Base-by-base conservation (phyloP, 805 yeast genomes). In the Metschnikowia shivogae region DNA sequence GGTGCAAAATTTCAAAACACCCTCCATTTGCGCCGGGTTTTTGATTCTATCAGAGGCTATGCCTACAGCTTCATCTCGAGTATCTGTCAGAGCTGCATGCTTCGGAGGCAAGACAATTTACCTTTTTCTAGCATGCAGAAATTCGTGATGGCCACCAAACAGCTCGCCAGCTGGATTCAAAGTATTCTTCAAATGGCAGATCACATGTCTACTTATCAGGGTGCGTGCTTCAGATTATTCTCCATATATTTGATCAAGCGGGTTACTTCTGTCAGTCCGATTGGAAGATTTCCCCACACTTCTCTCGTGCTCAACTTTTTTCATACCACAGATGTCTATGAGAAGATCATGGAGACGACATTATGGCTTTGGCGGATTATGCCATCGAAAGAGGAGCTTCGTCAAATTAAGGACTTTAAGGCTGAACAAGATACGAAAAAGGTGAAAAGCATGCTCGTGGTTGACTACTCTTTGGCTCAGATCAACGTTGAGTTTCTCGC, bases 1-100 rank as follows among this genome's bases (percentile, higher is more conserved):
- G 71, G 80, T 34, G 77, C 85, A 0, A 81, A 80, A 52, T 80
- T 70, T 63, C 84, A 84, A 50, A 86, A 85, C 54, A 65, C 84
- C 0, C 62, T 78, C 2, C 80, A 82, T 49, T 59, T 81, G 9
- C 71, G 89, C 43, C 10, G 29, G 10, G 13, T 31, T 2, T 39
- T 39, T 14, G 42, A 39, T 20, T 32, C 32, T 5, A 39, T 39
- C 9, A 32, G 42, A 24, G 42, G 42, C 11, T 32, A 31, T 17
- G 14, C 42, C 13, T 39, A 39, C 36, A 17, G 14, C 30, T 31
- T 39, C 11, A 39, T 39, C 12, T 28, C 30, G 6, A 31, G 77
- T 6, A 51, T 78, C 20, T 62, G 74, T 6, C 65, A 74, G 44
- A 57, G 79, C 10, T 68, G 77, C 17, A 70, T 73, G 59, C 70